Base-by-base conservation (phyloP, 306 rosid species). In the Rosa chinensis region DNA sequence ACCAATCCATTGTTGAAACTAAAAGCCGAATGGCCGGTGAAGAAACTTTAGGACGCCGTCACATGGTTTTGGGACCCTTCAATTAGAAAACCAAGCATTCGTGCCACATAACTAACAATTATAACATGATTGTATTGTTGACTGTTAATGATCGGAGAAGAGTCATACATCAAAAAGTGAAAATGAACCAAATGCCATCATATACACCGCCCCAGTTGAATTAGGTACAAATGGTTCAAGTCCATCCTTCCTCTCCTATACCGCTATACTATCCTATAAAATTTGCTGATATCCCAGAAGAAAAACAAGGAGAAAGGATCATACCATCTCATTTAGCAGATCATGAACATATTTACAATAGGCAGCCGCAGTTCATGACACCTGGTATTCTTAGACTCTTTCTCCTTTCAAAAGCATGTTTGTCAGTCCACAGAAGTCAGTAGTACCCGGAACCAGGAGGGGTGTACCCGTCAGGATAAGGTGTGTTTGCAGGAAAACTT, bases 41-140 rank as follows among this genome's bases (percentile, higher is more conserved):
- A 43, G 14, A 48, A 52, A 70, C 73, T 80, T 84, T 73, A 5
- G 25, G 12, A 70, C 28, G 77, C 25, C 11, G 20, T 80, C 87
- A 85, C 93, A 82, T 89, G 89, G 82, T 37, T 37, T 78, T 82
- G 88, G 87, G 86, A 53, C 85, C 89, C 87, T 66, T 71, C 52
- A 42, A 5, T 77, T 37, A 49, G 52, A 8, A 73, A 20, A 67
- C 48, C 74, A 39, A 73, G 71, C 48, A 66, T 2, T 20, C 17
- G 10, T 25, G 66, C 1, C 16, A 25, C 48, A 72, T 35, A 16
- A 32, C 47, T 72, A 52, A 5, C 69, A 28, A 9, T 37, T 5
- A 8, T 56, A 40, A 56, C 55, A 5, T 8, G 68, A 40, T 40
- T 56, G 42, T 32, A 11, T 9, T 10, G 17, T 56, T 56, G 13